Base-by-base conservation (phyloP, 208 protist species). In the Trypanosoma scelopori region DNA sequence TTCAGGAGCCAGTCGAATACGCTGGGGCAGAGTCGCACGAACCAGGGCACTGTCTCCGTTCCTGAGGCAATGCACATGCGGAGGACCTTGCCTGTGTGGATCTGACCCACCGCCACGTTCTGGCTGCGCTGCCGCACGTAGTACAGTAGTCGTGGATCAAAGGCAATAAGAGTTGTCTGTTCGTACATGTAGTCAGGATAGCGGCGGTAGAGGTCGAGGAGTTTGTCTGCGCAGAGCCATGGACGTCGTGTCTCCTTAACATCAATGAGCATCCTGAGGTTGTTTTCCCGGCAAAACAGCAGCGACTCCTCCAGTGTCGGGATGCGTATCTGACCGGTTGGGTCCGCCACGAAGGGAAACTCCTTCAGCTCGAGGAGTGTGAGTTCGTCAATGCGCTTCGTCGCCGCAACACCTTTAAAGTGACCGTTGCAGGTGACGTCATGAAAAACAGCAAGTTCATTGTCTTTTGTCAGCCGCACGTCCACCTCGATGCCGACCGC, bases 141-240 rank as follows among this genome's bases (percentile, higher is more conserved):
- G 70, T 97, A 97, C 12, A 97, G 75, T 15, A 82, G 55, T 6
- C 49, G 50, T 7, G 89, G 86, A 56, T 85, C 63, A 47, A 97
- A 94, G 4, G 87, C 83, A 50, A 94, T 90, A n/a, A 97, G 55
- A n/a, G 81, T 91, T 15, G 91, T 84, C 28, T 94, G 78, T 35
- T 91, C 77, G 73, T 94, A 95, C 80, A 97, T 89, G 63, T 92
- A 92, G 37, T 91, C 84, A 20, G 85, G 80, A 72, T 95, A 93
- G 27, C 84, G 81, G 23, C 76, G 69, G 70, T 89, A 97, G 15
- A 92, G 74, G 22, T 93, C 85, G 15, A 91, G 60, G 37, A 97
- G 63, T 70, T 87, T 87, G 58, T 93, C 83, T 12, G 79, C 81
- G 60, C 87, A 94, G 48, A 91, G 60, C 50, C 72, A 53, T 20